Evolutionary conservation across 1,284 basidiomycete genomes (phyloP), one percentile per base, ranked within the genome.

Genomic region (Ganoderma lucidum): DNA sequence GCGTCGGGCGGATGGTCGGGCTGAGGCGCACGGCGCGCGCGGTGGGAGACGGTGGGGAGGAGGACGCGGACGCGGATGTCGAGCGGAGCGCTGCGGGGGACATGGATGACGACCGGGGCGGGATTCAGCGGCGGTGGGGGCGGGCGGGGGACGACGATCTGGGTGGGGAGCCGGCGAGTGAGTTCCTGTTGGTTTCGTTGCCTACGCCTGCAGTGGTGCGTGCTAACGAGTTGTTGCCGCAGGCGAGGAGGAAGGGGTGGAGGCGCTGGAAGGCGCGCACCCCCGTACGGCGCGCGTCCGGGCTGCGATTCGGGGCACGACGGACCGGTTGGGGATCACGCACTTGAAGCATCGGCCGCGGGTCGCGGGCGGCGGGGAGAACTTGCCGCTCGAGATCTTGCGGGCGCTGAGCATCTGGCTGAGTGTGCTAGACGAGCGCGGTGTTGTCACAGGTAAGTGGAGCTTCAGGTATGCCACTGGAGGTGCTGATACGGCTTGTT

Each of bases 401-500:
- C 77, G 85, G 17, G 83, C 83, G 70, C 73, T 91, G 63, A 88
- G 87, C 73, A 84, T 88, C 66, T 91, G 89, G 89, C 77, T 85
- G 64, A 85, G 83, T 67, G 83, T 86, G 19, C 78, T 90, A 55
- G 89, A 91, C 70, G 86, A 86, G 71, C 81, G 89, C 62, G 83
- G 82, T 6, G 85, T 83, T 23, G 85, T 87, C 32, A 84, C 87
- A 41, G 86, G 86, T 75, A 6, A 35, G 53, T 2, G 1, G 6
- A 9, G n/a, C 10, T n/a, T 23, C 14, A 6, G 30, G 23, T 37
- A 8, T 23, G n/a, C 39, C 3, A 30, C 9, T 15, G 8, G 37
- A 14, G 45, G 42, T 15, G 19, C 56, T n/a, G 5, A 28, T 19
- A 19, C 9, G n/a, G 8, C 17, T 62, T 45, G 60, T n/a, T 9